Evolutionary conservation across 441 rosid species (phyloP).

Genomic region (Adansonia gregorii): DNA sequence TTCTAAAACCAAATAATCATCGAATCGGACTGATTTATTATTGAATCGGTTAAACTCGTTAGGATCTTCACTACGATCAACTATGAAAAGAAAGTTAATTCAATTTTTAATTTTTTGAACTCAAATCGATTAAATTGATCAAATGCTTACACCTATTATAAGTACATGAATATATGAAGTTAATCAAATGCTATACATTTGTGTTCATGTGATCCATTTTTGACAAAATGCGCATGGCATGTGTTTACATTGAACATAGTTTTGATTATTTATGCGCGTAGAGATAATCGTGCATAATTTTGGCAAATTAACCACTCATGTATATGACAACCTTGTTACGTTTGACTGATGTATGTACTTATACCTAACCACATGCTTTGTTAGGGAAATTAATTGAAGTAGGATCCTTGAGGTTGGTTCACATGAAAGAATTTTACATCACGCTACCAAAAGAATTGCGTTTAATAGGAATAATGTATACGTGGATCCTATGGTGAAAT

Average conservation of each 20-base stretch:
- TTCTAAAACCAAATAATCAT: no score
- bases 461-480: neutral
- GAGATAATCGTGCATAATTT: no score
- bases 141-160: no score
- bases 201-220: neutral
- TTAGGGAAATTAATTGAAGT: neutral
- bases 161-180: neutral
- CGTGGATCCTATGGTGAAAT: neutral
- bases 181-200: neutral
- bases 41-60: no score
- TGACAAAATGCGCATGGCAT: neutral
- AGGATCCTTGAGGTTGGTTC: neutral
- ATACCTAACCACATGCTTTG: neutral
- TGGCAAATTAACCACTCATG: no score
- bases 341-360: neutral
- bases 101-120: no score
- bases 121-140: no score
- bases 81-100: no score
- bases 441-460: neutral
- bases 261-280: neutral
- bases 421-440: neutral
- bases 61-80: no score
- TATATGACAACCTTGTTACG: neutral
- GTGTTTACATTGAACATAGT: neutral
- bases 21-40: no score